phyloP scores from a whole-genome alignment of 2,329 filamentous ascomycete species.

The Emergomyces pasteurianus region DNA sequence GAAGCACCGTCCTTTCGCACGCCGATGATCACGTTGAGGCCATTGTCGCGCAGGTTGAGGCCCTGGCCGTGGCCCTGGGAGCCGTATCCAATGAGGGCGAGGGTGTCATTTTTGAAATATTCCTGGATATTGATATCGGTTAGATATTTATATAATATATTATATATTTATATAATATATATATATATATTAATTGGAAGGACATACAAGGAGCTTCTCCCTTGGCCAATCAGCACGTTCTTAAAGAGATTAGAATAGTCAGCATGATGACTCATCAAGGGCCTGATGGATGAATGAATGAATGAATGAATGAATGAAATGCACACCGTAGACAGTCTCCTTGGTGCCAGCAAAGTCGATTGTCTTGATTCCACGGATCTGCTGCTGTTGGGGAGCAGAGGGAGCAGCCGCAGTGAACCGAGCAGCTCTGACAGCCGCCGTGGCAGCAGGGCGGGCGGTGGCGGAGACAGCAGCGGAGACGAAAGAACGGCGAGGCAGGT shows the following conservation, averaged over 20 bases:
- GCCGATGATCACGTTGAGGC: constrained; percentile 96
- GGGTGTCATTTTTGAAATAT: constrained; percentile 99
- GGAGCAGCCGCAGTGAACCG: constrained; percentile 35
- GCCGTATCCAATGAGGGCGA: constrained; percentile 96
- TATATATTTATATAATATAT: constrained; percentile 9
- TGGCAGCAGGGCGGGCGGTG: constrained; percentile 36
- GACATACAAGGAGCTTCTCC: constrained; percentile 88
- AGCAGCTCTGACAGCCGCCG: constrained; percentile 33
- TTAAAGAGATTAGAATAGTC: constrained; percentile 31
- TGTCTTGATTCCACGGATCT: constrained; percentile 84
- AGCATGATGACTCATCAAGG: constrained; percentile 2
- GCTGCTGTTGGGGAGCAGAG: constrained; percentile 48
- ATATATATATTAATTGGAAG: background rate
- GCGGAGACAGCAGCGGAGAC: constrained; percentile 36
- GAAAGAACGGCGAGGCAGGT: constrained; percentile 46
- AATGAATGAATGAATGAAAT: background rate
- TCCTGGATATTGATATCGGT: constrained; percentile 44
- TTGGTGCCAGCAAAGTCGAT: constrained; percentile 95
- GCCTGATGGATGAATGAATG: background rate
- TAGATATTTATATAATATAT: background rate
- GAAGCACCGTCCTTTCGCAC: constrained; percentile 97
- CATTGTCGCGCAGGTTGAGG: constrained; percentile 99
- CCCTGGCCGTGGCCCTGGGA: constrained; percentile 98
- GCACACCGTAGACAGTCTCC: constrained; percentile 84
- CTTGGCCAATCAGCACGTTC: constrained; percentile 97